Evolutionary conservation across 768 basidiomycete species (phyloP).

Genomic region (Lentinula detonsa): DNA sequence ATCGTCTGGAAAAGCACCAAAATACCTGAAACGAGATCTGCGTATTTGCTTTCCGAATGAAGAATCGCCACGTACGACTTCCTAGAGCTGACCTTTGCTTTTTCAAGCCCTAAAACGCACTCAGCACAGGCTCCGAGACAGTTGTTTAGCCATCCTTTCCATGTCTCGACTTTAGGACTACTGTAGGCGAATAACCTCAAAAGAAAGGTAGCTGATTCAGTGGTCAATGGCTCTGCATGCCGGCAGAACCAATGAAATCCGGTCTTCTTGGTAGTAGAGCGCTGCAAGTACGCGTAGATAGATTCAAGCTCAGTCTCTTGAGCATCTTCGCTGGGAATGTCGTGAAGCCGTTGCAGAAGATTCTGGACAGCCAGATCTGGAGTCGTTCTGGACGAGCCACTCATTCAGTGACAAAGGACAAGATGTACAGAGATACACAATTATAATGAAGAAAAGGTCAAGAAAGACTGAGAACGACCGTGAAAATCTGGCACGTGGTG

Average conservation of each 20-base stretch:
- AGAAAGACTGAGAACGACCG: too few species aligned
- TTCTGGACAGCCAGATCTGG: constrained; percentile 16
- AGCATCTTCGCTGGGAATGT: constrained; percentile 44
- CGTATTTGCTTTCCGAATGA: neutral
- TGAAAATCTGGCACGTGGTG: neutral
- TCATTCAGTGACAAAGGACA: neutral
- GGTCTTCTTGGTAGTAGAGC: constrained; percentile 26
- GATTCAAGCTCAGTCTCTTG: constrained; percentile 42
- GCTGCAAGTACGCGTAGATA: constrained; percentile 51
- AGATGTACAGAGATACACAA: neutral
- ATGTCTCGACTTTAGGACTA: constrained; percentile 48
- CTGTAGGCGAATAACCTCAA: constrained; percentile 79
- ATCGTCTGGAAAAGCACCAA: constrained; percentile 54
- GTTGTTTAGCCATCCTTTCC: constrained; percentile 50
- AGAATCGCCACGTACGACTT: constrained; percentile 53
- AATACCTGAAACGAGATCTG: constrained; percentile 47
- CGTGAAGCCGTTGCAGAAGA: constrained; percentile 51
- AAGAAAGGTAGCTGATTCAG: constrained; percentile 73
- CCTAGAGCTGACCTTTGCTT: constrained; percentile 57
- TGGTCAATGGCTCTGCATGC: constrained; percentile 46
- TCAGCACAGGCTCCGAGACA: constrained; percentile 60
- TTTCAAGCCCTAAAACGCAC: constrained; percentile 65
- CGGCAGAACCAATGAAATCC: constrained; percentile 81
- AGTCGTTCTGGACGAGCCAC: neutral
- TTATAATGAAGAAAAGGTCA: neutral